Conservation (phyloP, 371 early-diverging fungal genomes). For the Mycotypha africana region DNA sequence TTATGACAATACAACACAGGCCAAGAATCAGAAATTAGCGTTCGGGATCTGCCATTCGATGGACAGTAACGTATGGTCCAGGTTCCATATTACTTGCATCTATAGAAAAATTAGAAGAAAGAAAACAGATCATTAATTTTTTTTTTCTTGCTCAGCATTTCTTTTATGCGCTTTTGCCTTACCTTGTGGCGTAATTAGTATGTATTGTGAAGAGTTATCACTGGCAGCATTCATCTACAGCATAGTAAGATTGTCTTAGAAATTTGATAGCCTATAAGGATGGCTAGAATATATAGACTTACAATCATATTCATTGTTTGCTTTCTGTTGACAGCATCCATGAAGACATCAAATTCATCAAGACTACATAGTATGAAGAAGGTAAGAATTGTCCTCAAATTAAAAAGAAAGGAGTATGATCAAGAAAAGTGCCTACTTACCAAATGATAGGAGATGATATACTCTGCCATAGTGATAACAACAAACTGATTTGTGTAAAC, state of each 20-base stretch:
- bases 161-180: conserved; percentile 28
- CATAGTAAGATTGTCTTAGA: too few relatives aligned
- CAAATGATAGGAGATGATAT: conserved; percentile 94
- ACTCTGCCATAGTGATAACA: conserved; percentile 96
- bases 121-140: conserved; percentile 12
- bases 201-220: conserved; percentile 77
- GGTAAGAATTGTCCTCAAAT: too few relatives aligned
- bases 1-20: too few relatives aligned
- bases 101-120: conserved; percentile 3
- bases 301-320: conserved; percentile 85
- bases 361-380: conserved; percentile 54
- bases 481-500: conserved; percentile 96
- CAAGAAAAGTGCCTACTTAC: conserved; percentile 23
- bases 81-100: conserved; percentile 54
- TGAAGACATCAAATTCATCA: conserved; percentile 99
- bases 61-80: conserved; percentile 66
- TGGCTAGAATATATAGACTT: background rate
- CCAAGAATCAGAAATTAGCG: too few relatives aligned
- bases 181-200: conserved; percentile 93
- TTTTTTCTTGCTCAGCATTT: conserved; percentile 15
- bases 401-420: background rate
- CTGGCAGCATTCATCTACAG: conserved; percentile 82
- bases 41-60: conserved; percentile 62
- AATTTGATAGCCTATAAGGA: too few relatives aligned
- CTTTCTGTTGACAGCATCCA: conserved; percentile 98